Evolutionary conservation across 2,329 filamentous ascomycete species (phyloP), one percentile per base, ranked within the genome.

Genomic region (Diaporthe caulivora): DNA sequence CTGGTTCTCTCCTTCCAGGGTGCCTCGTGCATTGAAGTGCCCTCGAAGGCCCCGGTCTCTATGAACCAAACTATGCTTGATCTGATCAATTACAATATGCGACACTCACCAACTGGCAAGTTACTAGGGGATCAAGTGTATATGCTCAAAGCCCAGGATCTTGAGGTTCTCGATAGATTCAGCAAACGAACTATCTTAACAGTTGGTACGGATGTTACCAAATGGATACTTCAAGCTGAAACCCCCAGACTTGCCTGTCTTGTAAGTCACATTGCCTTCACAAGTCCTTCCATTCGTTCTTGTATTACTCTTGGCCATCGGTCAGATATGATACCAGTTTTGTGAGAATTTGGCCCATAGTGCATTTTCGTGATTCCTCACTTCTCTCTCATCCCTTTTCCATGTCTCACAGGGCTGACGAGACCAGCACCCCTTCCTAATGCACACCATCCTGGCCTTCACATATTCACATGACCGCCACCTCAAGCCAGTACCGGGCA

Each of bases 401-500:
- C 4, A 26, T 9, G 1, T 55, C 1, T 40, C 9, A 15, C 31
- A 1, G 4, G 31, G 24, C 54, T 72, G n/a, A 40, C 24, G 15
- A 26, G 11, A 31, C 11, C 74, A 80, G 86, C 81, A 88, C 64
- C 83, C 86, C 0, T 90, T 87, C 71, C 81, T 91, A 7, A 85
- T 90, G 81, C 89, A 91, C 78, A 81, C 87, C 60, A 82, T 90
- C 24, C 81, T 90, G 40, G 83, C 86, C 26, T 77, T 91, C 29
- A 87, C 89, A 2, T 78, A 87, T 4, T 84, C 89, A 75, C 89
- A 92, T 75, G 88, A 90, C 74, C 83, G 86, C 8, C 81, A 85
- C 74, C 78, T 87, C 51, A 76, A 76, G 17, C 77, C 75, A 1
- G 57, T 73, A 7, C 54, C 72, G 67, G 47, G 29, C 13, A 74